These are phyloP conservation scores for Actinomortierella ambigua DNA, from an alignment of 371 early-diverging fungal genomes.

Conservation along the genomic window DNA sequence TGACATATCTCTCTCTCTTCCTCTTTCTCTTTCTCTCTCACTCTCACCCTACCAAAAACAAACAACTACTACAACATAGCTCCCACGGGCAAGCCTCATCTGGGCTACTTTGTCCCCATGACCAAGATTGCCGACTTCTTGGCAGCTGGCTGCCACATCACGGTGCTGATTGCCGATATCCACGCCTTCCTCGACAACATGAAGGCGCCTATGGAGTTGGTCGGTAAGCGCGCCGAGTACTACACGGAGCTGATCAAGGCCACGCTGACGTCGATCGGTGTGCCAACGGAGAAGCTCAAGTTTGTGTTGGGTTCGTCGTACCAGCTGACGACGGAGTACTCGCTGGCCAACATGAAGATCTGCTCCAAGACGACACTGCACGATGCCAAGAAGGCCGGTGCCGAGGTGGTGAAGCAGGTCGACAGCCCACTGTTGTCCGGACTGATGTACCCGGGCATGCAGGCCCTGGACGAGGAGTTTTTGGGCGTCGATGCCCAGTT, in stretches of 20 bases:
- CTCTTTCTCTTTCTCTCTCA: not conserved
- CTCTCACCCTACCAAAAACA: not conserved
- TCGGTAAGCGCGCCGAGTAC: constrained; percentile 91
- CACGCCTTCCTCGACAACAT: constrained; percentile 99
- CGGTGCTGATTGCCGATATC: constrained; percentile 96
- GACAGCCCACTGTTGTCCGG: constrained; percentile 93
- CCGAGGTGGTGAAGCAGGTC: constrained; percentile 99
- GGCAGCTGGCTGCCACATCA: constrained; percentile 95
- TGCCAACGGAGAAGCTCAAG: constrained; percentile 89
- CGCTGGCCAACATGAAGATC: constrained; percentile 95
- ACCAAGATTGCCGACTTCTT: constrained; percentile 98
- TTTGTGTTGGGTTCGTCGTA: constrained; percentile 95
- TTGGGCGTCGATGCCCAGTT: constrained; percentile 98
- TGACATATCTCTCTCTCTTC: not conserved
- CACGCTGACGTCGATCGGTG: constrained; percentile 90
- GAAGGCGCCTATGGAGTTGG: constrained; percentile 97
- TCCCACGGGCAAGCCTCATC: constrained; percentile 98
- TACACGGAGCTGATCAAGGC: constrained; percentile 95
- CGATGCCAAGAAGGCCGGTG: constrained; percentile 99
- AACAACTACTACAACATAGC: constrained; percentile 53
- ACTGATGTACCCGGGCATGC: constrained; percentile 98
- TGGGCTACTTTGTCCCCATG: constrained; percentile 99
- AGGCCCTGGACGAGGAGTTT: constrained; percentile 99
- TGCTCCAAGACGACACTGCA: constrained; percentile 91
- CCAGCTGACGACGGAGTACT: constrained; percentile 90